Evolutionary conservation across 805 yeast species (phyloP), one percentile per base, ranked within the genome.

Genomic region (Ogataea methanolica): DNA sequence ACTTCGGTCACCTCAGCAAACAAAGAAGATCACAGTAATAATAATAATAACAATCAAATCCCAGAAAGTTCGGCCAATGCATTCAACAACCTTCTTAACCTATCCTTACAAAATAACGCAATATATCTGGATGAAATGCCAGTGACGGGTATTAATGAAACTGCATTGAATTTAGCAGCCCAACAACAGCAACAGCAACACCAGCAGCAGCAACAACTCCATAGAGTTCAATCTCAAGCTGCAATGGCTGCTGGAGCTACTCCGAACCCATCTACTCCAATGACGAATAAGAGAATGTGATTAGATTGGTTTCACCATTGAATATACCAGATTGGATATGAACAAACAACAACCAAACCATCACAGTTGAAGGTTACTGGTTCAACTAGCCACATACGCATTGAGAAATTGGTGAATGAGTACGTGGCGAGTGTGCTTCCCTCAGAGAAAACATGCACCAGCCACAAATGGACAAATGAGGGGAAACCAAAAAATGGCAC

Each of bases 51-150:
- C 2, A 26, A 26, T 6, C 44, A 48, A 43, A 43, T 54, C 31
- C 61, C 62, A 2, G 57, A 57, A 14, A 44, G 58, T 16, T 47
- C 61, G 1, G 58, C 64, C n/a, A 58, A 57, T 36, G 63, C 66
- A 7, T 59, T 62, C 51, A 60, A 54, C 46, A 61, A 61, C 48
- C 48, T 62, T 34, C 46, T 62, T 38, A 62, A 58, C 36, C 42
- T 62, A 6, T 60, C 66, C 19, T 40, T 61, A 38, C 61, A 60
- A 36, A 58, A 59, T 46, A 60, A 57, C 33, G 52, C 61, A 2
- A 49, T 58, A 2, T 54, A 47, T 36, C 42, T 62, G 26, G 67
- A 62, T 29, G 56, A 54, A 8, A 54, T 54, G 57, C 58, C 62
- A 17, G 44, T 26, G n/a, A 53, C 57, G 4, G 59, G 59, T 3